Evolutionary conservation across 306 rosid genomes (phyloP).

Genomic region (Cucurbita pepo): DNA sequence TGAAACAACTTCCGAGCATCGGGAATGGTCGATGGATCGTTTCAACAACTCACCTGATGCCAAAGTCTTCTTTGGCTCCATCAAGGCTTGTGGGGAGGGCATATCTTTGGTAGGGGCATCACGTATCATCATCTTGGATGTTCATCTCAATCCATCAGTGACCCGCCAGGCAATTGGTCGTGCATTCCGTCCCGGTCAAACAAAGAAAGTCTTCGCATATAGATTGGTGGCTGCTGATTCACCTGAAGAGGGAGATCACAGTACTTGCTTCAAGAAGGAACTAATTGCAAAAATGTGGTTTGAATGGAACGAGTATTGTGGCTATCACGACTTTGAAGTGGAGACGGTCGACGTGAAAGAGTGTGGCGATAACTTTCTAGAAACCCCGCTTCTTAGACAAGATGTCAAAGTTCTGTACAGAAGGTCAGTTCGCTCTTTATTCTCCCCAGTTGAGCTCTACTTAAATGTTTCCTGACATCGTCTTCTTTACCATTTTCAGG

Average conservation of each 20-base stretch:
- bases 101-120: slow-evolving; percentile 95
- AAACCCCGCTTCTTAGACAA: slow-evolving; percentile 32
- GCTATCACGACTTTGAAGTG: slow-evolving; percentile 38
- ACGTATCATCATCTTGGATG: slow-evolving; percentile 60
- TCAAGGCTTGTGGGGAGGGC: slow-evolving; percentile 98
- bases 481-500: slow-evolving; percentile 30
- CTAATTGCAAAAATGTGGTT: slow-evolving; percentile 85
- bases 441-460: background rate
- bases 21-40: slow-evolving; percentile 72
- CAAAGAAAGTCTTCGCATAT: slow-evolving; percentile 50
- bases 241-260: slow-evolving; percentile 72
- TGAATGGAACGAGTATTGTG: slow-evolving; percentile 79
- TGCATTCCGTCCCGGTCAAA: slow-evolving; percentile 90
- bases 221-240: slow-evolving; percentile 67
- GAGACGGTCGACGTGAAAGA: slow-evolving; percentile 35
- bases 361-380: slow-evolving; percentile 59
- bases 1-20: slow-evolving; percentile 48
- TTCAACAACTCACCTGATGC: slow-evolving; percentile 66
- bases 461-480: background rate
- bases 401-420: slow-evolving; percentile 54
- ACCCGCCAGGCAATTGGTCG: slow-evolving; percentile 96
- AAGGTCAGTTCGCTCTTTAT: slow-evolving; percentile 34
- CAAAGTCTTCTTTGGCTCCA: slow-evolving; percentile 80
- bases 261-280: slow-evolving; percentile 64
- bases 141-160: slow-evolving; percentile 85